Evolutionary conservation across 805 yeast species (phyloP).

Genomic region (Saturnispora hagleri): DNA sequence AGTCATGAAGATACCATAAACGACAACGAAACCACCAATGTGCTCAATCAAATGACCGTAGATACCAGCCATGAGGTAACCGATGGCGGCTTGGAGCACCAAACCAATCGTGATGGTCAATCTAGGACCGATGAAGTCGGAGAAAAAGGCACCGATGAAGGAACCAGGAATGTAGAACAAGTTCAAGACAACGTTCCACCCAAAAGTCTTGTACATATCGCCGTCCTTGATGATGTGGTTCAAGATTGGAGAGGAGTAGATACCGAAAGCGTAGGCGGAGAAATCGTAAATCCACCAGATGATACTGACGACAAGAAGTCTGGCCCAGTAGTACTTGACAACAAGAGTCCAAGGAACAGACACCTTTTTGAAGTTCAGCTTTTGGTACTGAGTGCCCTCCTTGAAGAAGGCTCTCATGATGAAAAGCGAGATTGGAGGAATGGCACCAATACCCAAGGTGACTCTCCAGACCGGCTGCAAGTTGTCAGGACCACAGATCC

Average conservation of each 20-base stretch:
- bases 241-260: slow-evolving; percentile 69
- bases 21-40: slow-evolving; percentile 73
- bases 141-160: slow-evolving; percentile 68
- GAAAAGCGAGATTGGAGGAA: slow-evolving; percentile 74
- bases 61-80: slow-evolving; percentile 73
- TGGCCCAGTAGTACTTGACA: slow-evolving; percentile 76
- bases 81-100: slow-evolving; percentile 63
- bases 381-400: slow-evolving; percentile 64
- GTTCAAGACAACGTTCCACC: slow-evolving; percentile 88
- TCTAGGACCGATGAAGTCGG: slow-evolving; percentile 93
- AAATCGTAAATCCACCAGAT: slow-evolving; percentile 93
- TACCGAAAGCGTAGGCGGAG: slow-evolving; percentile 78
- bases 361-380: slow-evolving; percentile 57
- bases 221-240: slow-evolving; percentile 46
- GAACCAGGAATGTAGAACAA: slow-evolving; percentile 88
- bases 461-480: slow-evolving; percentile 87
- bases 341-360: slow-evolving; percentile 59
- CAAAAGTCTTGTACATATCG: slow-evolving; percentile 65
- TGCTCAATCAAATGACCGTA: slow-evolving; percentile 46
- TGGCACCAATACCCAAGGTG: slow-evolving; percentile 81
- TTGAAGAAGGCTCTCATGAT: slow-evolving; percentile 65
- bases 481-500: slow-evolving; percentile 68
- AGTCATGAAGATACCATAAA: slow-evolving; percentile 79
- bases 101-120: slow-evolving; percentile 66
- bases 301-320: slow-evolving; percentile 58